Conservation (phyloP, 768 basidiomycete species). For the Termitomyces eurrhizus region DNA sequence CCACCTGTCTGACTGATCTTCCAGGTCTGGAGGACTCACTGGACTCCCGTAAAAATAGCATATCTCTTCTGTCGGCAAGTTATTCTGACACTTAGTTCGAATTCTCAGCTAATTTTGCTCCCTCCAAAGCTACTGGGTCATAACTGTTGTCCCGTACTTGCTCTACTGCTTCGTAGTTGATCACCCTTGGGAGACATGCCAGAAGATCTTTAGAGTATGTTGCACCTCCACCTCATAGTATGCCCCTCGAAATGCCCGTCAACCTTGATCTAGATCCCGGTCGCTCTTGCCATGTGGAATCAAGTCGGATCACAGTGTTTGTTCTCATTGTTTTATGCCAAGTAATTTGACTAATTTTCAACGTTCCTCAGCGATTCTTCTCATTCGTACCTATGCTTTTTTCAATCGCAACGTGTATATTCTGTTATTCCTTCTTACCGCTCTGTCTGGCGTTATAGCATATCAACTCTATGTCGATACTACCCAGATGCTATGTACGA, state of each 20-base stretch:
- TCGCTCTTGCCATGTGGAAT: slow-evolving; percentile 83
- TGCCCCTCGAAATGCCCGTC: neutral
- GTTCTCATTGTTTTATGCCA: slow-evolving; percentile 17
- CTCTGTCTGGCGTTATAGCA: slow-evolving; percentile 68
- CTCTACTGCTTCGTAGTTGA: slow-evolving; percentile 73
- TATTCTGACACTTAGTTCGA: slow-evolving; percentile 16
- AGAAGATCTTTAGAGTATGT: slow-evolving; percentile 64
- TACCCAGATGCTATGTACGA: slow-evolving; percentile 68
- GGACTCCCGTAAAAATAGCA: slow-evolving; percentile 81
- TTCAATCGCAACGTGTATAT: slow-evolving; percentile 75
- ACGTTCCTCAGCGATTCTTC: slow-evolving; percentile 55
- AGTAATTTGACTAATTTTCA: neutral
- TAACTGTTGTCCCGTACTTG: slow-evolving; percentile 73
- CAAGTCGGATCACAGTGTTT: slow-evolving; percentile 79
- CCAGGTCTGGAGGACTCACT: slow-evolving; percentile 78
- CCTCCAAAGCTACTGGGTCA: slow-evolving; percentile 70
- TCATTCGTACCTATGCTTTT: slow-evolving; percentile 84
- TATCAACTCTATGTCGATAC: slow-evolving; percentile 81
- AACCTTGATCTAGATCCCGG: slow-evolving; percentile 53
- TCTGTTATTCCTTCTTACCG: slow-evolving; percentile 57
- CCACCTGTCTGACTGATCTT: slow-evolving; percentile 17
- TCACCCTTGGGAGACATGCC: slow-evolving; percentile 59
- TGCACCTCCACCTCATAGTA: neutral
- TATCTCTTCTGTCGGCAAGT: slow-evolving; percentile 81
- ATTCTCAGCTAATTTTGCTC: slow-evolving; percentile 12